Evolutionary conservation across 352 stramenopile species (phyloP), one percentile per base, ranked within the genome.

Genomic region (Phytophthora pseudosyringae): DNA sequence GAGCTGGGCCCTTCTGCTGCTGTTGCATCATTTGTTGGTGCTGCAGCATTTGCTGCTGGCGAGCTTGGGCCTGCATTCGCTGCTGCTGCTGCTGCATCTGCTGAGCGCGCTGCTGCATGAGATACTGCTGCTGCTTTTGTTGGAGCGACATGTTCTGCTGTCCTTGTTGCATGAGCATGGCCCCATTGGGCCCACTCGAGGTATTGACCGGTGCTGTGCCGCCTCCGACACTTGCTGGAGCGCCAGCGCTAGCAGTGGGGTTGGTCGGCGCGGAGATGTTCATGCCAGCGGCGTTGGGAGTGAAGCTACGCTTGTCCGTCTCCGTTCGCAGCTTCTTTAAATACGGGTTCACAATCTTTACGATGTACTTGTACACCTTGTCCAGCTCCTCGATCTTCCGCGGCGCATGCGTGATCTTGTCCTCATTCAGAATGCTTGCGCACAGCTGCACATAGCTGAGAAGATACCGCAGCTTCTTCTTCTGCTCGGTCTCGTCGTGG

Each of bases 291-390:
- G 45, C 49, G 18, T 65, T 70, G 11, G 59, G 43, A 43, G 69
- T 64, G 36, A 76, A 81, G 21, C 64, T 89, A 8, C 86, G 78
- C 31, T 89, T 89, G 55, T 90, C 83, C 11, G 83, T 93, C 65
- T 94, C 86, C 7, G 81, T 89, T 29, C 82, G 85, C 54, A 94
- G 63, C 60, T 94, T 94, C 69, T 94, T 94, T 69, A 94, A 61
- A 59, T 93, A 94, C 64, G 86, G 86, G 52, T 91, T 90, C 47
- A 94, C 86, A 51, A 94, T 94, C 58, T 92, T 92, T 31, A 94
- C 81, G 56, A 94, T 91, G 79, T 94, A 94, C 77, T 94, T 94
- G 77, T 91, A 93, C 44, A 94, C 86, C 72, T 91, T 94, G 71
- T 93, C 86, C 26, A 94, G 74, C 66, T 94, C 86, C 28, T 93